phyloP scores from a whole-genome alignment of 371 early-diverging fungal genomes.

The Haplosporangium sp. region DNA sequence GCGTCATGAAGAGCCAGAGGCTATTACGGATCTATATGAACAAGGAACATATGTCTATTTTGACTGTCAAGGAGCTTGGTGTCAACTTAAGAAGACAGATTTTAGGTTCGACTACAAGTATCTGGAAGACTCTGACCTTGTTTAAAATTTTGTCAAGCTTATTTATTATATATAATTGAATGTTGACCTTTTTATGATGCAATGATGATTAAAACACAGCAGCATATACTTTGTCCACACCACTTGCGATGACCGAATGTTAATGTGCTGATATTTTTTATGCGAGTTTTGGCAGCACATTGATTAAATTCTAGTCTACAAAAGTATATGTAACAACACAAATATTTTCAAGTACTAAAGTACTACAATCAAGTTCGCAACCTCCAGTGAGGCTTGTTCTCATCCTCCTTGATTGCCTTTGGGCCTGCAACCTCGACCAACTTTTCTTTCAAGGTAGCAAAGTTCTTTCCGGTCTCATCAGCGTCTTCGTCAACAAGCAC shows the following conservation, averaged over 20 bases:
- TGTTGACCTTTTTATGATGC: not conserved
- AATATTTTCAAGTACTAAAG: not conserved
- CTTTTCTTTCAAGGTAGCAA: constrained; percentile 10
- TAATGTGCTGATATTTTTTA: no score
- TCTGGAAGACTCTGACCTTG: constrained; percentile 84
- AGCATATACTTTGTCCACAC: not conserved
- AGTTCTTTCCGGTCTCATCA: constrained; percentile 31
- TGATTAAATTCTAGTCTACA: not conserved
- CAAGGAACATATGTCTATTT: constrained; percentile 99
- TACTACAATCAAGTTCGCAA: constrained; percentile 14
- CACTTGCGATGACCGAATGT: not conserved
- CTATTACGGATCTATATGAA: constrained; percentile 98
- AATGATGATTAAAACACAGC: not conserved
- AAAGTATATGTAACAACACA: not conserved
- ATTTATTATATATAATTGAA: not conserved
- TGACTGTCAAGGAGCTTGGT: constrained; percentile 99
- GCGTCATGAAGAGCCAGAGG: constrained; percentile 97
- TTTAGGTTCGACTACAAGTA: constrained; percentile 94
- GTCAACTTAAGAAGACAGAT: constrained; percentile 96
- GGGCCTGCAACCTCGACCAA: constrained; percentile 28
- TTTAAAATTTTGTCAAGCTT: constrained; percentile 40
- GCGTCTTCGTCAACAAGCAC: constrained; percentile 31
- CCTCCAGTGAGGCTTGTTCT: constrained; percentile 48
- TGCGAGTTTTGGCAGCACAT: not conserved
- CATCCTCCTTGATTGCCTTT: constrained; percentile 51